Evolutionary conservation across 2,329 filamentous ascomycete species (phyloP).

Genomic region (Microdochium nivale): DNA sequence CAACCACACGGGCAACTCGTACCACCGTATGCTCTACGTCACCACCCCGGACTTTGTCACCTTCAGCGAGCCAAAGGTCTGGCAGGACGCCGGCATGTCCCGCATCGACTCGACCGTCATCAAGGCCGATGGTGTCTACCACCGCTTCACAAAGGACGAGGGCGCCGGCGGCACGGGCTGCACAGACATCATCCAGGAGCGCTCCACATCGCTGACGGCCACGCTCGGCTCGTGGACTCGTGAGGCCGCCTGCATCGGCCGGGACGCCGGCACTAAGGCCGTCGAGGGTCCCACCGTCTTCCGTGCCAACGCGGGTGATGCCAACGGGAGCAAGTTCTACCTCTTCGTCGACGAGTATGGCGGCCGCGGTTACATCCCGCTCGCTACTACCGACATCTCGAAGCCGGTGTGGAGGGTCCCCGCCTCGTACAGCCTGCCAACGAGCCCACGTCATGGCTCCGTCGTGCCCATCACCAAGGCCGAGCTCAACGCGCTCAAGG

Average conservation of each 20-base stretch:
- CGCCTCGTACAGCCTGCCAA: constrained; percentile 33
- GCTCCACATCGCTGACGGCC: constrained; percentile 30
- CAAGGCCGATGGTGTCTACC: constrained; percentile 29
- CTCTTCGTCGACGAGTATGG: constrained; percentile 47
- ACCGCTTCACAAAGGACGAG: constrained; percentile 48
- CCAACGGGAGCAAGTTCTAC: constrained; percentile 43
- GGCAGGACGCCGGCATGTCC: constrained; percentile 42
- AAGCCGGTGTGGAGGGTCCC: constrained; percentile 40
- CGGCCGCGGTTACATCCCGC: constrained; percentile 41
- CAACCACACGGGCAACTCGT: constrained; percentile 30
- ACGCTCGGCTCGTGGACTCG: constrained; percentile 32
- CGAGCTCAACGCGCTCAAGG: constrained; percentile 27
- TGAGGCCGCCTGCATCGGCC: constrained; percentile 39
- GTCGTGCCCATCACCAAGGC: constrained; percentile 40
- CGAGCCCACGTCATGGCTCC: constrained; percentile 43
- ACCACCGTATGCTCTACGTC: constrained; percentile 44
- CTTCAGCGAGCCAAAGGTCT: constrained; percentile 35
- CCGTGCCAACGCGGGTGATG: constrained; percentile 38
- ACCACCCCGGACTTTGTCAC: constrained; percentile 41
- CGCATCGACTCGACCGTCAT: constrained; percentile 45
- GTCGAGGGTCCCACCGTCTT: constrained; percentile 46
- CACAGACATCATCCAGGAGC: constrained; percentile 44
- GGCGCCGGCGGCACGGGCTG: constrained; percentile 39
- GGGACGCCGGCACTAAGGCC: constrained; percentile 34
- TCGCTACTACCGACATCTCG: constrained; percentile 39